Evolutionary conservation across 805 yeast species (phyloP).

Genomic region (Zygoascus ofunaensis): DNA sequence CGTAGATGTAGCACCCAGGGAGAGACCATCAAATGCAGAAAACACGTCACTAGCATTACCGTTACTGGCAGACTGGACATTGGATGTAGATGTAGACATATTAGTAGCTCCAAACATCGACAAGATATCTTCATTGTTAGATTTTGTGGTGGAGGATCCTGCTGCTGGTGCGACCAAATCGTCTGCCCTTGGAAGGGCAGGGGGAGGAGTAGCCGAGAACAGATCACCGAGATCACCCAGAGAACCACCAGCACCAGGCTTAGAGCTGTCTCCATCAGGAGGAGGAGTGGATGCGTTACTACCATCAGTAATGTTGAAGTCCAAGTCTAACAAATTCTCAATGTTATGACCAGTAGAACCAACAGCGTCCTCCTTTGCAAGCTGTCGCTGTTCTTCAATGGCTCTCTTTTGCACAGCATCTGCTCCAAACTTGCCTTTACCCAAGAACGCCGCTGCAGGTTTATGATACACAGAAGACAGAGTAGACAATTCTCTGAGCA

Average conservation of each 20-base stretch:
- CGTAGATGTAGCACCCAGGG: constrained; percentile 3
- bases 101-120: constrained; percentile 32
- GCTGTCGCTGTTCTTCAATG: constrained; percentile 65
- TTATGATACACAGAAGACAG: constrained; percentile 84
- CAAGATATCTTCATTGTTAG: constrained; percentile 36
- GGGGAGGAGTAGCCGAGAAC: constrained; percentile 28
- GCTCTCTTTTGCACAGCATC: constrained; percentile 38
- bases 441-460: constrained; percentile 60
- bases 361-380: constrained; percentile 64
- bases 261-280: constrained; percentile 15
- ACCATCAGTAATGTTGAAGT: constrained; percentile 41
- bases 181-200: constrained; percentile 7
- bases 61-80: constrained; percentile 2
- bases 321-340: constrained; percentile 81
- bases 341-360: constrained; percentile 36
- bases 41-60: constrained; percentile 8
- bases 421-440: constrained; percentile 34
- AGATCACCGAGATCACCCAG: constrained; percentile 71
- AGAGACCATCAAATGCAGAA: constrained; percentile 11
- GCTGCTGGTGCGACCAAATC: constrained; percentile 3
- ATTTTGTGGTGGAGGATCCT: constrained; percentile 18
- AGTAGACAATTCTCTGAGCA: constrained; percentile 70
- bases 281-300: constrained; percentile 10
- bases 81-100: constrained; percentile 9
- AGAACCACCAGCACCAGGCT: constrained; percentile 34